Conservation (phyloP, 768 basidiomycete species). For the Calocera viscosa region DNA sequence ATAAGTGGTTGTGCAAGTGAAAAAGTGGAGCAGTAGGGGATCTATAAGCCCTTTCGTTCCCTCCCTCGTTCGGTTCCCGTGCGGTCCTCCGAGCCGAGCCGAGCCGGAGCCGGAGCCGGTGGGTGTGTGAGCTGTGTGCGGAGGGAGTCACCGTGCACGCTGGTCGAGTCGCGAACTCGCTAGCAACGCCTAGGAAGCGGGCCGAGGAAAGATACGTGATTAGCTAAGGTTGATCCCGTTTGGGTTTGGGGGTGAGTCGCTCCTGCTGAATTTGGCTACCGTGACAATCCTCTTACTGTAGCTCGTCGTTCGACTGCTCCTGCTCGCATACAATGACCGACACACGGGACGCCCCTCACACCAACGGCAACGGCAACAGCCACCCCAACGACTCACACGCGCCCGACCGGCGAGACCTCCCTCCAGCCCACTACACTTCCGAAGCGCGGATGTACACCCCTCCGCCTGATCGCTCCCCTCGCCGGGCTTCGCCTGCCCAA, state of each 20-base stretch:
- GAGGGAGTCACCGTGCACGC: neutral
- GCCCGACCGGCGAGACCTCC: neutral
- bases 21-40: too few relatives aligned
- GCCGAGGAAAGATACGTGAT: neutral
- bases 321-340: too few relatives aligned
- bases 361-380: too few relatives aligned
- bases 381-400: neutral
- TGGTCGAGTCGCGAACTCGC: neutral
- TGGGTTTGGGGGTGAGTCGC: too few relatives aligned
- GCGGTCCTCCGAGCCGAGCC: too few relatives aligned
- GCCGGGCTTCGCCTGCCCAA: neutral
- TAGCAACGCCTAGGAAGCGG: neutral
- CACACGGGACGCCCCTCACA: too few relatives aligned
- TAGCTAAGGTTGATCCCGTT: neutral
- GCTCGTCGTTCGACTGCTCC: too few relatives aligned
- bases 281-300: too few relatives aligned
- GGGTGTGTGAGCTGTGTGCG: neutral
- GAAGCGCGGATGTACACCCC: neutral
- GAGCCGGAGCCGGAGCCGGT: neutral
- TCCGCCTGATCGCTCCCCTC: neutral
- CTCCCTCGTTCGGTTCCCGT: too few relatives aligned
- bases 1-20: too few relatives aligned
- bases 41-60: too few relatives aligned
- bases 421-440: neutral
- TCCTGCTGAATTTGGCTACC: too few relatives aligned